These are phyloP conservation scores for Sugiyamaella americana DNA, from an alignment of 805 yeast species.

Conservation along the genomic window DNA sequence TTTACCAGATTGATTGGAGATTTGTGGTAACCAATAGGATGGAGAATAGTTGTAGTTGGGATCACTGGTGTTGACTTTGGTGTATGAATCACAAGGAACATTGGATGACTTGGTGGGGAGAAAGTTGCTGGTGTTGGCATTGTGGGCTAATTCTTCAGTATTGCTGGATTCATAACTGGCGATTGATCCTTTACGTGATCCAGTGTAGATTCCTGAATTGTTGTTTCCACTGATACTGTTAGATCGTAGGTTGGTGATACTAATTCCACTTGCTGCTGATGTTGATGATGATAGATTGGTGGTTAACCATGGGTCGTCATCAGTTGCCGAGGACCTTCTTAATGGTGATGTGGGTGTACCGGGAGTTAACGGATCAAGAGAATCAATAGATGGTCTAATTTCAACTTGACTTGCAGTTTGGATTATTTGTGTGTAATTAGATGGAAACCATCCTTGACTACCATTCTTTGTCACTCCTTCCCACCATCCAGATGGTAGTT, in stretches of 20 bases:
- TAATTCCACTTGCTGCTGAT: background rate
- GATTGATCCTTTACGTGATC: slow-evolving; percentile 18
- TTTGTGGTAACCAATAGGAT: slow-evolving; percentile 33
- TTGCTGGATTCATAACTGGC: slow-evolving; percentile 18
- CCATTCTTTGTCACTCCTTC: slow-evolving; percentile 55
- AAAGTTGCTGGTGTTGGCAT: background rate
- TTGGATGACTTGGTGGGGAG: background rate
- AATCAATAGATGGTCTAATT: background rate
- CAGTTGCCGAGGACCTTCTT: background rate
- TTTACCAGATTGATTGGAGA: slow-evolving; percentile 18
- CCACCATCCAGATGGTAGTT: slow-evolving; percentile 76
- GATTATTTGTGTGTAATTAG: slow-evolving; percentile 46
- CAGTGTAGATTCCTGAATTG: background rate
- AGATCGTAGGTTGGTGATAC: background rate
- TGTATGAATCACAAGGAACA: slow-evolving; percentile 1
- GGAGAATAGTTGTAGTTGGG: slow-evolving; percentile 13
- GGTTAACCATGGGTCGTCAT: background rate
- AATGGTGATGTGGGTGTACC: background rate
- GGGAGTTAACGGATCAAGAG: background rate
- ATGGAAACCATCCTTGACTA: slow-evolving; percentile 85
- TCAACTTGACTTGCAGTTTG: background rate
- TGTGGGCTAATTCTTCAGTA: slow-evolving; percentile 14
- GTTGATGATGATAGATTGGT: background rate
- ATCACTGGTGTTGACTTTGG: slow-evolving; percentile 10
- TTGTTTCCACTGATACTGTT: background rate